A percentile compares a stretch with the other conserved stretches of the same genome.
Conservation (phyloP, 805 yeast genomes). For the Candida nitratophila region DNA sequence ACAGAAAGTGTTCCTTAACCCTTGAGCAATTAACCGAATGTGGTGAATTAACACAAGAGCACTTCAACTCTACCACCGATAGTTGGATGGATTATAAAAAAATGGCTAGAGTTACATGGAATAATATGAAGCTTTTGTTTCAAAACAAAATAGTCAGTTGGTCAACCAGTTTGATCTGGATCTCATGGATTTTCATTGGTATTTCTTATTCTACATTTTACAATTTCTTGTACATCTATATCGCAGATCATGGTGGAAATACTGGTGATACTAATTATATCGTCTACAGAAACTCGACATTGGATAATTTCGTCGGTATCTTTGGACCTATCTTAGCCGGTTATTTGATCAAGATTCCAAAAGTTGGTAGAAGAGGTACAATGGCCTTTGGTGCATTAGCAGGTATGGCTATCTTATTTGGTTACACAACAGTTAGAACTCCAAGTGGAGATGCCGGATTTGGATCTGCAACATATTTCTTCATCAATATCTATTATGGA, state of each 20-base stretch:
- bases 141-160: constrained; percentile 35
- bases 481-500: constrained; percentile 46
- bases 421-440: constrained; percentile 55
- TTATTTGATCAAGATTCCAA: constrained; percentile 22
- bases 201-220: constrained; percentile 50
- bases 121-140: constrained; percentile 41
- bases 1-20: constrained; percentile 33
- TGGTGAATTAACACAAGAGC: constrained; percentile 31
- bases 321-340: constrained; percentile 52
- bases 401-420: constrained; percentile 52
- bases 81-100: constrained; percentile 15
- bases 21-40: constrained; percentile 37
- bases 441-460: constrained; percentile 47
- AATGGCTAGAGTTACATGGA: constrained; percentile 21
- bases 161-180: constrained; percentile 36
- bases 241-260: constrained; percentile 43
- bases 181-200: constrained; percentile 54
- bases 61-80: constrained; percentile 14
- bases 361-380: constrained; percentile 51
- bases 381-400: constrained; percentile 44
- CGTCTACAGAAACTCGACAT: constrained; percentile 41
- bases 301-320: constrained; percentile 39
- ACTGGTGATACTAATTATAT: constrained; percentile 32
- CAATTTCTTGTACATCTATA: constrained; percentile 46
- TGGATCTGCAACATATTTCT: constrained; percentile 41